These are phyloP conservation scores for Anisodus tanguticus DNA, from an alignment of 257 asterid genomes.

Conservation along the genomic window DNA sequence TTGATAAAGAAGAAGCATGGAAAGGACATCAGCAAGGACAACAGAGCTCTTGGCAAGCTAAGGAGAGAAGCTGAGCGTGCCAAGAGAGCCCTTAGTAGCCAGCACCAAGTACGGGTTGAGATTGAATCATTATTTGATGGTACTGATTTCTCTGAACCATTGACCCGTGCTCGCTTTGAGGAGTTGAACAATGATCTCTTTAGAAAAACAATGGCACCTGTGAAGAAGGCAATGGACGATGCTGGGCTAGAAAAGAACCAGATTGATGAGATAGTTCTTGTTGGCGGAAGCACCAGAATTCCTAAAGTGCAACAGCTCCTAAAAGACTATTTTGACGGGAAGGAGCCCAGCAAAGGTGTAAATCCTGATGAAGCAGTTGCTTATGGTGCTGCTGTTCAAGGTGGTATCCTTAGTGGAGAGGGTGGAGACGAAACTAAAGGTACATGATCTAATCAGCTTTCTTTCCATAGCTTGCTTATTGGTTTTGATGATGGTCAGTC, in stretches of 20 bases:
- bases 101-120: constrained; percentile 96
- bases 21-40: constrained; percentile 94
- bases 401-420: constrained; percentile 92
- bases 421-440: constrained; percentile 98
- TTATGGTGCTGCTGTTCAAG: constrained; percentile 97
- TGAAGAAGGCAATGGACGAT: constrained; percentile 98
- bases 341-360: constrained; percentile 95
- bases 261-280: constrained; percentile 93
- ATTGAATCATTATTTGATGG: constrained; percentile 95
- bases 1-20: constrained; percentile 95
- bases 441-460: constrained; percentile 32
- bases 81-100: constrained; percentile 95
- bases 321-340: constrained; percentile 86
- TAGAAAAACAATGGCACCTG: constrained; percentile 97
- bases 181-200: constrained; percentile 93
- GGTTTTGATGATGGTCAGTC: not conserved
- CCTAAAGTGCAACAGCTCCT: constrained; percentile 93
- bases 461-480: not conserved
- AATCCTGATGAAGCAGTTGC: constrained; percentile 99
- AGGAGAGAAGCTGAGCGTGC: constrained; percentile 95
- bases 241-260: constrained; percentile 82
- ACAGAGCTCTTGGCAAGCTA: constrained; percentile 93
- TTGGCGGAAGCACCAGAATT: constrained; percentile 98
- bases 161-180: constrained; percentile 94
- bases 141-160: constrained; percentile 89